phyloP scores from a whole-genome alignment of 768 basidiomycete species.

The Tylopilus plumbeoviolaceoides region DNA sequence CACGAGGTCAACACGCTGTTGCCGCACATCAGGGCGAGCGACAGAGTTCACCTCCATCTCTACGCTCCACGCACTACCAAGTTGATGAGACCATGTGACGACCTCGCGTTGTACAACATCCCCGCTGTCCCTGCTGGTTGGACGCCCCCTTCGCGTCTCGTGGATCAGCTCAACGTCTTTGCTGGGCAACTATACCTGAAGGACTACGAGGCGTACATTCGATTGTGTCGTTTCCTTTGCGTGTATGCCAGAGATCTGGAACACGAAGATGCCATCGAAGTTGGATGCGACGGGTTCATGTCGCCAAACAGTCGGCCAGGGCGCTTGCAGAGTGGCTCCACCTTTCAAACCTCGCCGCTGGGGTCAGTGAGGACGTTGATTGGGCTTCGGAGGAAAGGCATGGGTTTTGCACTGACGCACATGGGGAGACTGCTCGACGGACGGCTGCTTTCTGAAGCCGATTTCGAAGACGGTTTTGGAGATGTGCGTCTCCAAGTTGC shows the following conservation, averaged over 20 bases:
- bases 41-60: constrained; percentile 36
- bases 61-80: constrained; percentile 37
- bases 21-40: constrained; percentile 33
- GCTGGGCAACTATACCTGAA: too few relatives aligned
- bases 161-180: constrained; percentile 29
- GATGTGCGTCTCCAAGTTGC: neutral
- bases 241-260: constrained; percentile 16
- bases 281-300: constrained; percentile 22
- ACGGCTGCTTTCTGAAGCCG: constrained; percentile 15
- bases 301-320: constrained; percentile 10
- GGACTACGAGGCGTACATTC: too few relatives aligned
- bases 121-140: constrained; percentile 2
- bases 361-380: constrained; percentile 19
- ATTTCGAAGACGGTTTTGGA: constrained; percentile 1
- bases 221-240: too few relatives aligned
- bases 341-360: constrained; percentile 37
- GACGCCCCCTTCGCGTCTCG: neutral
- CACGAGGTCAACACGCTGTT: constrained; percentile 38
- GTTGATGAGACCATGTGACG: constrained; percentile 35
- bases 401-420: constrained; percentile 36
- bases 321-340: neutral
- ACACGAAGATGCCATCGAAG: constrained; percentile 2
- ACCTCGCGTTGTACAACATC: constrained; percentile 16
- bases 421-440: constrained; percentile 38
- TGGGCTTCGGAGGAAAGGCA: constrained; percentile 37